Conservation (phyloP, 495 filamentous ascomycete genomes). For the Penicillium cinerascens region DNA sequence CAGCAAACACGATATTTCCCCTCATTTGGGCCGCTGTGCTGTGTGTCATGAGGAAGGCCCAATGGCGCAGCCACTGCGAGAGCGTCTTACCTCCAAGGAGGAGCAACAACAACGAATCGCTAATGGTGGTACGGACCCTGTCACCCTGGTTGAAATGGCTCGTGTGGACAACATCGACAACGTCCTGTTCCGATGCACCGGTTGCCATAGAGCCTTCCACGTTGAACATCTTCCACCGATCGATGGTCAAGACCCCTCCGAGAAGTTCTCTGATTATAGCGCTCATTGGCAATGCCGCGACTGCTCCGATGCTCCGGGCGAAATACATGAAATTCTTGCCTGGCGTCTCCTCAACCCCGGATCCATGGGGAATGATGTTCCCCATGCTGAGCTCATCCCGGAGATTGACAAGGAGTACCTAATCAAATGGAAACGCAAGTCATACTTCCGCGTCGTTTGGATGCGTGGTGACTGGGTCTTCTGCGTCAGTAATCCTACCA, state of each 20-base stretch:
- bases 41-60: constrained; percentile 57
- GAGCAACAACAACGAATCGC: constrained; percentile 77
- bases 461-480: constrained; percentile 85
- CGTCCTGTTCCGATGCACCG: constrained; percentile 76
- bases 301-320: constrained; percentile 56
- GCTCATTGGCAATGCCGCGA: constrained; percentile 71
- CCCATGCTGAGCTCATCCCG: constrained; percentile 50
- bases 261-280: constrained; percentile 57
- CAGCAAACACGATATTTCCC: constrained; percentile 64
- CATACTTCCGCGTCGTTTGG: constrained; percentile 79
- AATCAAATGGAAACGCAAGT: constrained; percentile 77
- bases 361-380: constrained; percentile 37
- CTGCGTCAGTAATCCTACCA: constrained; percentile 59
- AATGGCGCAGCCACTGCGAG: constrained; percentile 66
- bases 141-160: constrained; percentile 55
- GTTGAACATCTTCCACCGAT: constrained; percentile 62
- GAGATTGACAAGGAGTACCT: constrained; percentile 85
- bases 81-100: constrained; percentile 66
- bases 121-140: constrained; percentile 74
- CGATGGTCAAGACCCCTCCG: constrained; percentile 31
- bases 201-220: constrained; percentile 78
- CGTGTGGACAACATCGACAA: constrained; percentile 72
- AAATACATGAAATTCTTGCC: constrained; percentile 71
- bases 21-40: constrained; percentile 67
- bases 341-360: constrained; percentile 70